A percentile compares a stretch with the other conserved stretches of the same genome.
phyloP scores from a whole-genome alignment of 2,329 filamentous ascomycete genomes.

The Aspergillus novofumigatus region DNA sequence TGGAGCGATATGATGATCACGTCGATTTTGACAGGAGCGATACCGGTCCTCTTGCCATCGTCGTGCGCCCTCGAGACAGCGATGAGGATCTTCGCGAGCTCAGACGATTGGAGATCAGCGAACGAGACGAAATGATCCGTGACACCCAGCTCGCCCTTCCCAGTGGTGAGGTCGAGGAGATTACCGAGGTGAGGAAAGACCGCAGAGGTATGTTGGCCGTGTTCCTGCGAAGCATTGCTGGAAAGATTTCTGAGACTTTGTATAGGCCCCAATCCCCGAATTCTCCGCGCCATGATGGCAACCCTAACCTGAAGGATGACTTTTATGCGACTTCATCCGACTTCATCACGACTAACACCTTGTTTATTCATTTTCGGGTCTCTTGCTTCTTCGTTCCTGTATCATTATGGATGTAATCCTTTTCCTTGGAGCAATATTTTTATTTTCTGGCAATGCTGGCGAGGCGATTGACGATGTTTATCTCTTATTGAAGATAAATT shows the following conservation, averaged over 20 bases:
- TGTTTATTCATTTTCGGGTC: background rate
- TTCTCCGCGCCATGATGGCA: slow-evolving; percentile 66
- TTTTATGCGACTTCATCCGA: background rate
- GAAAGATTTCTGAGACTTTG: slow-evolving; percentile 9
- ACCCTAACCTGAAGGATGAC: slow-evolving; percentile 57
- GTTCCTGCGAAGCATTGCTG: slow-evolving; percentile 22
- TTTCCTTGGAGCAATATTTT: background rate
- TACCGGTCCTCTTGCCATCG: slow-evolving; percentile 47
- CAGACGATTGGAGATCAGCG: slow-evolving; percentile 57
- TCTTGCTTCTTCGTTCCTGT: background rate
- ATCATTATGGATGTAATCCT: background rate
- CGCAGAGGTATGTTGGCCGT: slow-evolving; percentile 83
- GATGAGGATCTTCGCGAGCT: slow-evolving; percentile 68
- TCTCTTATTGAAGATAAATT: background rate
- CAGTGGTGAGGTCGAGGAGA: slow-evolving; percentile 45
- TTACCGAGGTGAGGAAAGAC: slow-evolving; percentile 71
- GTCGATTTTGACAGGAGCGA: slow-evolving; percentile 40
- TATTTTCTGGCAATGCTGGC: background rate
- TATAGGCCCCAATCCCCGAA: slow-evolving; percentile 59
- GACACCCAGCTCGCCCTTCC: slow-evolving; percentile 33
- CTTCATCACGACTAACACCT: slow-evolving; percentile 3
- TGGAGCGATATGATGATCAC: slow-evolving; percentile 34
- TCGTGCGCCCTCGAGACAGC: slow-evolving; percentile 45
- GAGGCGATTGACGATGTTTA: background rate
- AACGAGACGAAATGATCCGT: slow-evolving; percentile 31